Conservation (phyloP, 1,284 basidiomycete genomes). For the Puccinia novopanici region DNA sequence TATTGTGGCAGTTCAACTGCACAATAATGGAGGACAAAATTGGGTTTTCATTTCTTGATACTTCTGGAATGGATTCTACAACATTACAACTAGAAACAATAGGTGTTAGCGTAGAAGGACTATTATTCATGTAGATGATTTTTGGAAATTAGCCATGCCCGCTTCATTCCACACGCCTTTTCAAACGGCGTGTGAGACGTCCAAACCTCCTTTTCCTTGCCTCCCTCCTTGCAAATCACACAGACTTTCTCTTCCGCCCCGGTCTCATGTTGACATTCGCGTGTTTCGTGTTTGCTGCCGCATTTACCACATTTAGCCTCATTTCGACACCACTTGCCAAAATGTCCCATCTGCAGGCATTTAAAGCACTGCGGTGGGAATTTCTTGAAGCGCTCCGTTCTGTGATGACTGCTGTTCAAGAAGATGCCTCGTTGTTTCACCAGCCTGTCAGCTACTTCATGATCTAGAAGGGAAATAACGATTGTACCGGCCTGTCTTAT, state of each 20-base stretch:
- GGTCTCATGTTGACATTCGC: neutral
- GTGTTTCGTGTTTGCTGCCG: conserved; percentile 5
- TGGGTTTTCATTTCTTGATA: neutral
- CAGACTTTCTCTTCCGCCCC: neutral
- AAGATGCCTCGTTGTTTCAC: neutral
- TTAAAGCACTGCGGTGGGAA: conserved; percentile 3
- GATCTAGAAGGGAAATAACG: neutral
- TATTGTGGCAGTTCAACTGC: conserved; percentile 13
- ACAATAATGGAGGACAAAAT: neutral
- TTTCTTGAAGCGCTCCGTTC: neutral
- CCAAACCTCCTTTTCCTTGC: neutral
- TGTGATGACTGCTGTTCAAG: neutral
- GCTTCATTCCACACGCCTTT: neutral
- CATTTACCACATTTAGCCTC: neutral
- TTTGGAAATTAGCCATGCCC: neutral
- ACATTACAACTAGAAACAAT: neutral
- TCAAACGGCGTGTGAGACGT: neutral
- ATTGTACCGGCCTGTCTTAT: neutral
- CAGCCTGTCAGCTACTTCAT: neutral
- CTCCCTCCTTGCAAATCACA: neutral
- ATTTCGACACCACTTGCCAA: neutral
- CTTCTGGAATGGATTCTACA: neutral
- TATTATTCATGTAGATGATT: neutral
- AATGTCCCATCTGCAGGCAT: conserved; percentile 8
- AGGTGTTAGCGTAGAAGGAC: neutral